Evolutionary conservation across 2,329 filamentous ascomycete species (phyloP).

Genomic region (Monosporascus sp.): DNA sequence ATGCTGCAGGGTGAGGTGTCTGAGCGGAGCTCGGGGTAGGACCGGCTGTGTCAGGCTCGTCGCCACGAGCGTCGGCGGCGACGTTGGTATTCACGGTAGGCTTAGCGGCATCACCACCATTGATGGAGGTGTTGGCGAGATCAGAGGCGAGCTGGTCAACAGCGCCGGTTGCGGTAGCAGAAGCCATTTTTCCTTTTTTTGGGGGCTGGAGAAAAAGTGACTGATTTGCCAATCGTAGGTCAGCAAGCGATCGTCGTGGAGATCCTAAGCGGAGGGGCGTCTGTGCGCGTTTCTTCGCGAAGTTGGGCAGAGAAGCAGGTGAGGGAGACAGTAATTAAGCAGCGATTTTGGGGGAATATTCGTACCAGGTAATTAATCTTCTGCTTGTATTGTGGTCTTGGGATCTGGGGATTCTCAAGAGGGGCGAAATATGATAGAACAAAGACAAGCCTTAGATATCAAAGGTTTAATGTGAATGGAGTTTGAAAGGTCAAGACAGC

Average conservation of each 20-base stretch:
- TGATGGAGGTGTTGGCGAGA: conserved; percentile 65
- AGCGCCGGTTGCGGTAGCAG: conserved; percentile 52
- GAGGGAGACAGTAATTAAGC: neutral
- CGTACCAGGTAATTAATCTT: conserved; percentile 12
- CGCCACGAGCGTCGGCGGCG: conserved; percentile 44
- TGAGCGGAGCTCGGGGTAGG: conserved; percentile 66
- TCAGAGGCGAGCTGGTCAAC: conserved; percentile 79
- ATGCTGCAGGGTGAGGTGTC: conserved; percentile 77
- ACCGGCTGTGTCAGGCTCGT: conserved; percentile 58
- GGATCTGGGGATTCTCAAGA: conserved; percentile 12
- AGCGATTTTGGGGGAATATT: neutral
- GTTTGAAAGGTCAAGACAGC: neutral
- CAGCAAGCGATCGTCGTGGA: neutral
- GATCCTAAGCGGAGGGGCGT: neutral
- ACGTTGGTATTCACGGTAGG: conserved; percentile 73
- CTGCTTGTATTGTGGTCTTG: conserved; percentile 9
- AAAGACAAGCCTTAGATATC: conserved; percentile 17
- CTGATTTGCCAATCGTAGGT: conserved; percentile 8
- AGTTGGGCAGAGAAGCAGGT: neutral
- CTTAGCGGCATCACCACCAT: conserved; percentile 60
- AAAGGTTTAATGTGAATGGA: conserved; percentile 8
- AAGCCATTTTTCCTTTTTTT: conserved; percentile 45
- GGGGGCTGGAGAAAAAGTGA: conserved; percentile 24
- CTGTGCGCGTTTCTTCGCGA: neutral
- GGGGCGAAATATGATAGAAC: conserved; percentile 12